These are phyloP conservation scores for Blastosporella zonata DNA, from an alignment of 1,284 basidiomycete species.

Conservation along the genomic window DNA sequence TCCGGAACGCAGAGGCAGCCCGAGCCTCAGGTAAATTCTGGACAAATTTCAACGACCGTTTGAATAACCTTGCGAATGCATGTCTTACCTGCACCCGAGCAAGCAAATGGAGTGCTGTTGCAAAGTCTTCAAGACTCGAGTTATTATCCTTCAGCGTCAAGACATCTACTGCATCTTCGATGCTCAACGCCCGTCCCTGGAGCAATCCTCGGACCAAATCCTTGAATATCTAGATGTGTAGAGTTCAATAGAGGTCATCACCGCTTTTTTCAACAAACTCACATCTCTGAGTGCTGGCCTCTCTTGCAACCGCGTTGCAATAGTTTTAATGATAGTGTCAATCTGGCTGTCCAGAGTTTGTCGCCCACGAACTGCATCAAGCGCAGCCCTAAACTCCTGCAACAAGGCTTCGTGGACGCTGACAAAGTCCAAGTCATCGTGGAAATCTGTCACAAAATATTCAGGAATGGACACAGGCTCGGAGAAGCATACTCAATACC, in stretches of 20 bases:
- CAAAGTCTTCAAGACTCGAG: conserved; percentile 55
- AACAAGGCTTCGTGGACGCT: conserved; percentile 66
- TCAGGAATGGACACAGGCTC: background rate
- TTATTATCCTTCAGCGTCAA: conserved; percentile 70
- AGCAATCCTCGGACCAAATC: conserved; percentile 61
- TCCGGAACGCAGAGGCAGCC: conserved; percentile 63
- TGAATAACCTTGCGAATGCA: background rate
- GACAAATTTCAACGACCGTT: background rate
- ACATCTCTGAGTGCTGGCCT: conserved; percentile 48
- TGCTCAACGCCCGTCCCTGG: conserved; percentile 63
- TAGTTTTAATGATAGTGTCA: conserved; percentile 54
- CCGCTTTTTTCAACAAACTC: conserved; percentile 15
- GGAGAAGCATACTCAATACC: conserved; percentile 37
- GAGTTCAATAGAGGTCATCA: background rate
- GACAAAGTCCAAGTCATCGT: conserved; percentile 72
- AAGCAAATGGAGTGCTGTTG: conserved; percentile 63
- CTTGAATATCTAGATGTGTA: conserved; percentile 57
- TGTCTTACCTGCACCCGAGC: conserved; percentile 48
- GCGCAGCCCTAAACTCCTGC: conserved; percentile 52
- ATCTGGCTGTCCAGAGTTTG: conserved; percentile 68
- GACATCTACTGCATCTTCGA: conserved; percentile 70
- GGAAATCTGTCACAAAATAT: conserved; percentile 48
- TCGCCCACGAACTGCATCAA: conserved; percentile 47
- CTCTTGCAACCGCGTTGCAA: conserved; percentile 47
- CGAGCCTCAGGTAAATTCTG: conserved; percentile 71